A percentile compares a stretch with the other conserved stretches of the same genome.
Evolutionary conservation across 116 monocot genomes (phyloP).

Genomic region (Papilionanthe hybrid): DNA sequence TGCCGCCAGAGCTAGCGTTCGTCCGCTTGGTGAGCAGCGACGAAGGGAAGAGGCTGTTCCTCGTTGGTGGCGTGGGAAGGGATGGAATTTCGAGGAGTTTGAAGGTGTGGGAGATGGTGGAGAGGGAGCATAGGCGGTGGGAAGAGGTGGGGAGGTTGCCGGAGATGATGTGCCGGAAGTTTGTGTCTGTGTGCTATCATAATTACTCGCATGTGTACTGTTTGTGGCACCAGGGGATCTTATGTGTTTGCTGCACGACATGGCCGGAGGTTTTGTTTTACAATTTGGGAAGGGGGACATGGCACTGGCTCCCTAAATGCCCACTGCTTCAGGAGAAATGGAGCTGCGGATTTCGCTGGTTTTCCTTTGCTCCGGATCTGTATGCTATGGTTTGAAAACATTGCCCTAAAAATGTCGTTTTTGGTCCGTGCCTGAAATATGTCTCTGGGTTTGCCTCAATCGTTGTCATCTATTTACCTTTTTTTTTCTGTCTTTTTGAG

Average conservation of each 20-base stretch:
- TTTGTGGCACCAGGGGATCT: constrained; percentile 33
- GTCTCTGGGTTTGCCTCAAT: not conserved
- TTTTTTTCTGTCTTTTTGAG: too few relatives aligned
- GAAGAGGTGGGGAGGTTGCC: constrained; percentile 47
- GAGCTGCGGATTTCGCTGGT: constrained; percentile 69
- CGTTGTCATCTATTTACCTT: too few relatives aligned
- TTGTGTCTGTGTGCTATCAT: constrained; percentile 51
- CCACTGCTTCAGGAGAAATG: constrained; percentile 49
- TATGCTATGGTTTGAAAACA: constrained; percentile 38
- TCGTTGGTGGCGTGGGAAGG: constrained; percentile 39
- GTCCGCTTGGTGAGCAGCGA: constrained; percentile 25
- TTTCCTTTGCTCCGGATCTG: constrained; percentile 49
- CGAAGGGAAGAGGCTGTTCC: constrained; percentile 19
- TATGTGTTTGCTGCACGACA: constrained; percentile 47
- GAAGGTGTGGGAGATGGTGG: constrained; percentile 38
- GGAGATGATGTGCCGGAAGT: constrained; percentile 54
- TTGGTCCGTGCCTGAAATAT: not conserved
- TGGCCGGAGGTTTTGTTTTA: constrained; percentile 55
- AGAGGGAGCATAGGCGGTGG: constrained; percentile 15
- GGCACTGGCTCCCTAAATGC: constrained; percentile 54
- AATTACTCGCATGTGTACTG: constrained; percentile 49
- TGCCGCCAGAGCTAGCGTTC: constrained; percentile 32
- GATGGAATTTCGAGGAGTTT: constrained; percentile 50
- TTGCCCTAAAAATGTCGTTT: not conserved
- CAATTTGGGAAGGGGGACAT: constrained; percentile 27